Base-by-base conservation (phyloP, 1,139 yeast genomes). In the Candida sp. region DNA sequence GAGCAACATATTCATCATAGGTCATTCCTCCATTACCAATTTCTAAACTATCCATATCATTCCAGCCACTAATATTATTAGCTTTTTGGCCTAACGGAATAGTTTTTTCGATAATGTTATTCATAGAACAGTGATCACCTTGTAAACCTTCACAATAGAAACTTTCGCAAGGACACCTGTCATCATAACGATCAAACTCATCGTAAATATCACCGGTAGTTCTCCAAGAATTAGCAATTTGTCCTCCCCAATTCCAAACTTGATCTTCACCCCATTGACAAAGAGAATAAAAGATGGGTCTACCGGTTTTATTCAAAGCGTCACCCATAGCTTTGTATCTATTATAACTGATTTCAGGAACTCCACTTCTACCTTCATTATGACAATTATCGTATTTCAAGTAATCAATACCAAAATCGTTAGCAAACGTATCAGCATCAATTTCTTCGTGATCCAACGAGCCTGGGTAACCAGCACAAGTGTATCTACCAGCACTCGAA, bases 341-440 rank as follows among this genome's bases (percentile, higher is more conserved):
- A 15, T 51, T 38, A 43, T 44, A 58, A 15, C 59, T 52, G 9
- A 49, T 42, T 25, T 52, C 43, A 3, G 59, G 55, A 7, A 53
- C 47, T 6, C 64, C 64, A 34, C 51, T 49, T 33, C 44, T 47
- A 7, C 64, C 64, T 33, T 50, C 52, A 43, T 60, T 58, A 48
- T 44, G 54, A 45, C 65, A 61, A 44, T 61, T 61, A 41, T 61
- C 65, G 46, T 61, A 61, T 43, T 61, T 61, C 38, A 61, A 47
- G 42, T 60, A 61, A 45, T 61, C 65, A 12, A 61, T 54, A 2
- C 49, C 62, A 56, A 60, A 56, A 21, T 47, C 50, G 34, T 32
- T 32, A 1, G 63, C 64, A 46, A 57, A 58, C 5, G 55, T 53
- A n/a, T 47, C 40, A 19, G 65, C 65, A 46, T 61, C 66, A 6